A percentile compares a stretch with the other conserved stretches of the same genome.
Conservation (phyloP, 2,329 filamentous ascomycete species). For the Colletotrichum orchidophilum region DNA sequence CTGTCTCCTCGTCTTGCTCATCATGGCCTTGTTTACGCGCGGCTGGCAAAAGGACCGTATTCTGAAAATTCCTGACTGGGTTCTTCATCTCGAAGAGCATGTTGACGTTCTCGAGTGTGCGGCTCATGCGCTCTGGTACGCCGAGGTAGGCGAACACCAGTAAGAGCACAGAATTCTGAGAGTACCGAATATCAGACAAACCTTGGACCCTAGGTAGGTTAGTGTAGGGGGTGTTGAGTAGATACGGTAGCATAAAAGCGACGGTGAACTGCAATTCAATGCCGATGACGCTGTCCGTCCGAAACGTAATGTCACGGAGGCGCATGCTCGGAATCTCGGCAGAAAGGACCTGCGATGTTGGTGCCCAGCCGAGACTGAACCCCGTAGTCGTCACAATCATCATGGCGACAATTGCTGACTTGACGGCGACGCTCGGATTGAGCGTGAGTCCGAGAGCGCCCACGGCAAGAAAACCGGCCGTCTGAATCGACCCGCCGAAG, state of each 20-base stretch:
- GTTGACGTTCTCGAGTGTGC: conserved; percentile 81
- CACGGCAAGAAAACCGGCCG: neutral
- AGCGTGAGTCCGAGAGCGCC: conserved; percentile 7
- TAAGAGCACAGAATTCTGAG: neutral
- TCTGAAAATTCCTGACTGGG: neutral
- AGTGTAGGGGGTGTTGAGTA: conserved; percentile 46
- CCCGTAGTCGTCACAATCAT: conserved; percentile 43
- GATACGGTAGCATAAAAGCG: conserved; percentile 49
- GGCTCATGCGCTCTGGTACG: conserved; percentile 64
- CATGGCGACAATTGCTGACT: conserved; percentile 44
- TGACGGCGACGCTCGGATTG: conserved; percentile 33
- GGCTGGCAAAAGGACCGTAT: neutral
- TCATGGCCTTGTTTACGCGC: neutral
- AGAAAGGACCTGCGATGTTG: conserved; percentile 46
- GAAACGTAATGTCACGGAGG: conserved; percentile 43
- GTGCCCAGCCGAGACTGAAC: conserved; percentile 46
- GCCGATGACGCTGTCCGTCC: neutral
- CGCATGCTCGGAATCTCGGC: conserved; percentile 45
- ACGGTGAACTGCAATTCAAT: conserved; percentile 42
- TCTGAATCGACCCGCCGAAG: conserved; percentile 10
- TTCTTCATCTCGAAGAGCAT: neutral
- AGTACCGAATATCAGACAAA: conserved; percentile 22
- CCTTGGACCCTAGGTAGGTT: conserved; percentile 39
- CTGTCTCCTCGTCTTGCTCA: neutral
- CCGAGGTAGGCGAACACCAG: conserved; percentile 36